Conservation (phyloP, 345 rosid genomes). For the Populus pruinosa region DNA sequence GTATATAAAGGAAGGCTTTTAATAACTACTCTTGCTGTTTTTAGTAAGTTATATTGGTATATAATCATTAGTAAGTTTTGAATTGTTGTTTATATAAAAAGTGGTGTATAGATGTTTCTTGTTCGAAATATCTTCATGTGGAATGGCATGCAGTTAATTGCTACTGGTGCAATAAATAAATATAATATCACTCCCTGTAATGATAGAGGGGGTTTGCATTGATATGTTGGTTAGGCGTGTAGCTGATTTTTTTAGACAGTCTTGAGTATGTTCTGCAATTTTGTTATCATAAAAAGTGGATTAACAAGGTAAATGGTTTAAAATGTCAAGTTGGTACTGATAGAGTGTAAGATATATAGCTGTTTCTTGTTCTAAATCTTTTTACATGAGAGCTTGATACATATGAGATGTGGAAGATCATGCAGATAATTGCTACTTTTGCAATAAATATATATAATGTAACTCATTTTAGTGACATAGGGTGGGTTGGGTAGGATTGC, state of each 20-base stretch:
- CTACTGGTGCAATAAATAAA: not conserved
- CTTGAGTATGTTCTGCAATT: not conserved
- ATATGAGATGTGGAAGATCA: not conserved
- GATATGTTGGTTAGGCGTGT: not conserved
- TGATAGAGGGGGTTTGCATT: not conserved
- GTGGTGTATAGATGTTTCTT: not conserved
- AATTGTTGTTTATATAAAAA: not conserved
- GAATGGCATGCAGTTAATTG: not conserved
- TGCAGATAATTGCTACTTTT: not conserved
- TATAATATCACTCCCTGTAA: not conserved
- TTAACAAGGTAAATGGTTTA: not conserved
- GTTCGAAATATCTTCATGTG: not conserved
- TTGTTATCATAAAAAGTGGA: not conserved
- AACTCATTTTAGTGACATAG: not conserved
- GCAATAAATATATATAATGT: not conserved
- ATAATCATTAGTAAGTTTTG: not conserved
- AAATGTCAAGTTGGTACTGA: not conserved
- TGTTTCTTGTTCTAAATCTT: not conserved
- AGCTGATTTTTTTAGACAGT: not conserved
- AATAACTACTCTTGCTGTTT: not conserved
- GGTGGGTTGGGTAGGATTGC: not conserved
- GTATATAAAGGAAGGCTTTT: not conserved
- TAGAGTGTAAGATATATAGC: not conserved
- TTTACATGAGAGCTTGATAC: not conserved
- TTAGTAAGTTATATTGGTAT: not conserved